Evolutionary conservation across 352 stramenopile genomes (phyloP).

Genomic region (Blastocystis sp.): DNA sequence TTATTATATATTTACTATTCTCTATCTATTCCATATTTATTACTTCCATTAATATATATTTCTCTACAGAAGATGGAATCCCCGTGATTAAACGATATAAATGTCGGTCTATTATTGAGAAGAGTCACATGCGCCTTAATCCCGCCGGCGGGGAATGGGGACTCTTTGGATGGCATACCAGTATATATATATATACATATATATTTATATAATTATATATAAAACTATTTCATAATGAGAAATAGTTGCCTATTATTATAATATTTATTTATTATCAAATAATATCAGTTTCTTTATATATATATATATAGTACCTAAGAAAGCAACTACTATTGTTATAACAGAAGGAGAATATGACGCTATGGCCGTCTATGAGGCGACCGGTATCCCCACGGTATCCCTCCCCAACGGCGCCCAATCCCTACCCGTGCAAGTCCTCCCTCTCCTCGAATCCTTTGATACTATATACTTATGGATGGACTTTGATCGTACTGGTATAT

Average conservation of each 20-base stretch:
- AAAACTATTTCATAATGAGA: too few relatives aligned
- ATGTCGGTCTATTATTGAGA: slow-evolving; percentile 59
- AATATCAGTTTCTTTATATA: too few relatives aligned
- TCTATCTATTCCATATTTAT: not conserved
- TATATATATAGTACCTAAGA: slow-evolving; percentile 59
- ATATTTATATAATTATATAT: too few relatives aligned
- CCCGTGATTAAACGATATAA: slow-evolving; percentile 50
- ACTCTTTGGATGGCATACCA: slow-evolving; percentile 97
- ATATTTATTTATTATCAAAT: too few relatives aligned
- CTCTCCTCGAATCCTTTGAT: slow-evolving; percentile 79
- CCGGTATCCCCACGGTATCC: slow-evolving; percentile 65
- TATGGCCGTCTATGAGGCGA: slow-evolving; percentile 87
- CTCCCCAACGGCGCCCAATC: slow-evolving; percentile 86
- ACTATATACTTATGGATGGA: slow-evolving; percentile 97
- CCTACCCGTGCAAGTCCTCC: slow-evolving; percentile 73
- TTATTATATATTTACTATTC: not conserved
- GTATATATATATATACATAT: too few relatives aligned
- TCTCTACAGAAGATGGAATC: not conserved
- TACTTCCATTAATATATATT: not conserved
- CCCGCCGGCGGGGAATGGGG: slow-evolving; percentile 78
- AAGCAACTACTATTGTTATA: slow-evolving; percentile 70
- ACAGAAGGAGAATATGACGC: slow-evolving; percentile 88
- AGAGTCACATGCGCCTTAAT: slow-evolving; percentile 59
- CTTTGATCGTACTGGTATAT: slow-evolving; percentile 73
- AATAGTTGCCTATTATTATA: too few relatives aligned